These are phyloP conservation scores for Pleurostoma richardsiae DNA, from an alignment of 2,329 filamentous ascomycete species.

Conservation along the genomic window DNA sequence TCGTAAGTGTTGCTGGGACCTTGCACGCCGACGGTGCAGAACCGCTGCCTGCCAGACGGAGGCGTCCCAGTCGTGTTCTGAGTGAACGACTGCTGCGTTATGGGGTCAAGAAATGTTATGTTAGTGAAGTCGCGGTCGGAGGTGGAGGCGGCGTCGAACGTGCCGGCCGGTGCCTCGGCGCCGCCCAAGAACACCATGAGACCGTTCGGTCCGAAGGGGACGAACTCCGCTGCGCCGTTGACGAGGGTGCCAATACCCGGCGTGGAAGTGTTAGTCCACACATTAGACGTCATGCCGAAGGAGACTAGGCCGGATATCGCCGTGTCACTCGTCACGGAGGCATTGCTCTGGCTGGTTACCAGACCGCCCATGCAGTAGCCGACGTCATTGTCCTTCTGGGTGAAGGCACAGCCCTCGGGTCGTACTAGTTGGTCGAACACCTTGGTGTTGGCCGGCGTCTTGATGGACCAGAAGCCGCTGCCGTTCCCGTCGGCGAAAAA, in stretches of 20 bases:
- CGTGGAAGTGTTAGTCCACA: conserved; percentile 24
- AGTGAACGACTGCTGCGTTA: conserved; percentile 24
- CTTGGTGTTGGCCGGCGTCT: conserved; percentile 16
- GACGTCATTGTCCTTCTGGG: conserved; percentile 13
- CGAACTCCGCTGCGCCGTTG: conserved; percentile 20
- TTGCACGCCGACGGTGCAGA: conserved; percentile 26
- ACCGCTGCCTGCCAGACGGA: conserved; percentile 18
- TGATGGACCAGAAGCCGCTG: conserved; percentile 23
- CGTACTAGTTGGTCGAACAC: conserved; percentile 30
- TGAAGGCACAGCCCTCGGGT: conserved; percentile 19
- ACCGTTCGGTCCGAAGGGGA: conserved; percentile 26
- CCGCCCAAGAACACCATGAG: conserved; percentile 27
- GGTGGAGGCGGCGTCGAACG: conserved; percentile 11
- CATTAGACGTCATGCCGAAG: conserved; percentile 21
- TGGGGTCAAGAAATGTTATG: conserved; percentile 25
- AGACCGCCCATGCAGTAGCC: conserved; percentile 26
- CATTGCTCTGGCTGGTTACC: conserved; percentile 16
- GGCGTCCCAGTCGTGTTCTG: conserved; percentile 24
- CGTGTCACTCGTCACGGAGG: conserved; percentile 11
- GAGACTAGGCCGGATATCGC: conserved; percentile 21
- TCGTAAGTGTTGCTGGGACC: conserved; percentile 27
- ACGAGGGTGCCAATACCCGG: conserved; percentile 18
- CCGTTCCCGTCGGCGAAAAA: conserved; percentile 23
- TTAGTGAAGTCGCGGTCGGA: conserved; percentile 17
- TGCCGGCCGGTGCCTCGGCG: conserved; percentile 11